Conservation (phyloP, 768 basidiomycete genomes). For the Tulasnella sp. region DNA sequence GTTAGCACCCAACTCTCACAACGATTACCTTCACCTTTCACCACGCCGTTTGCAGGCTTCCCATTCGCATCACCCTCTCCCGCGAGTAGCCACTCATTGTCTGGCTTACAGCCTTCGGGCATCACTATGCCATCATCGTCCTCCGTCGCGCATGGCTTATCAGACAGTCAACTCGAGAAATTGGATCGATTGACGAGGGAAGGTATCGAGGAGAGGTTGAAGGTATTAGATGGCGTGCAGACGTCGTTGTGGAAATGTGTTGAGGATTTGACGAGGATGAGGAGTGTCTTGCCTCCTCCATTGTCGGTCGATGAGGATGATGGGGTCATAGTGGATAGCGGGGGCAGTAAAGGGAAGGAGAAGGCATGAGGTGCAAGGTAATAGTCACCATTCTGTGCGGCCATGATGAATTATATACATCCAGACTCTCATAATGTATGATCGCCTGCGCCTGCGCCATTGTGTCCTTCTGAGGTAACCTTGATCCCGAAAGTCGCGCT, state of each 20-base stretch:
- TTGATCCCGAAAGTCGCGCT: too few relatives aligned
- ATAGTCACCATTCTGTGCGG: too few relatives aligned
- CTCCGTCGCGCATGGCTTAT: slow-evolving; percentile 37
- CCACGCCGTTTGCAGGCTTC: slow-evolving; percentile 1
- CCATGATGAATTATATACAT: too few relatives aligned
- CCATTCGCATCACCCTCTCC: slow-evolving; percentile 9
- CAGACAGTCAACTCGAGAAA: slow-evolving; percentile 49
- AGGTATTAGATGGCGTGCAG: slow-evolving; percentile 69
- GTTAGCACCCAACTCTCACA: slow-evolving; percentile 12
- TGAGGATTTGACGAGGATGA: slow-evolving; percentile 64
- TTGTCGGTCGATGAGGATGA: too few relatives aligned
- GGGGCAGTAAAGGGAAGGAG: too few relatives aligned
- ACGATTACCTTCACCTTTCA: slow-evolving; percentile 8
- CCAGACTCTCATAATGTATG: too few relatives aligned
- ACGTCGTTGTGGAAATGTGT: slow-evolving; percentile 59
- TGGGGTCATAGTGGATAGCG: too few relatives aligned
- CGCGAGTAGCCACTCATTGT: slow-evolving; percentile 9
- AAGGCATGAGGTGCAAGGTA: too few relatives aligned
- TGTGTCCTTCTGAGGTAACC: too few relatives aligned
- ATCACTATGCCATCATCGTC: slow-evolving; percentile 1
- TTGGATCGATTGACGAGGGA: slow-evolving; percentile 63
- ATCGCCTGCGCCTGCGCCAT: too few relatives aligned
- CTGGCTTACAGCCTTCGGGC: neutral
- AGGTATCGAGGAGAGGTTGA: slow-evolving; percentile 74
- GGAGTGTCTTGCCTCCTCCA: slow-evolving; percentile 50